phyloP scores from a whole-genome alignment of 1,284 basidiomycete species.

The Gymnopus androsaceus region DNA sequence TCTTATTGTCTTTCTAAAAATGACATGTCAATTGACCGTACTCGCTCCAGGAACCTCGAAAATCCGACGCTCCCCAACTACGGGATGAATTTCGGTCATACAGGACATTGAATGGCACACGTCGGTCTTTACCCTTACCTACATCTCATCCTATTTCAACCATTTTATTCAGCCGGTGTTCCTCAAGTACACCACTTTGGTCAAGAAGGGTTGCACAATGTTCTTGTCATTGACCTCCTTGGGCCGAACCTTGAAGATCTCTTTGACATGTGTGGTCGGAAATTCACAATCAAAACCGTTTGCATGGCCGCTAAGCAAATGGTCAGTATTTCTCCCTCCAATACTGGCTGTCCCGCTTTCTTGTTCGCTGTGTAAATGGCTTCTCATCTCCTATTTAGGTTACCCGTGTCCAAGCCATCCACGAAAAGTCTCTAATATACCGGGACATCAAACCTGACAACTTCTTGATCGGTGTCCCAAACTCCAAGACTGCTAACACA shows the following conservation, averaged over 20 bases:
- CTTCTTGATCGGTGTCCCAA: slow-evolving; percentile 95
- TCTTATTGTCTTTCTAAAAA: slow-evolving; percentile 13
- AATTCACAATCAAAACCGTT: slow-evolving; percentile 96
- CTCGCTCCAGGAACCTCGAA: slow-evolving; percentile 84
- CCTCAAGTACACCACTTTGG: slow-evolving; percentile 99
- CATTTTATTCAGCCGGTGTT: slow-evolving; percentile 70
- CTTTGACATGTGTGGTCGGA: slow-evolving; percentile 98
- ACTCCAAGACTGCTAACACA: slow-evolving; percentile 86
- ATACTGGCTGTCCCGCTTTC: neutral
- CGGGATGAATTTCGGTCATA: slow-evolving; percentile 98
- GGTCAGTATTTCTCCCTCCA: slow-evolving; percentile 60
- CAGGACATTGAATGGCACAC: slow-evolving; percentile 90
- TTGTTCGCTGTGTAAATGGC: neutral
- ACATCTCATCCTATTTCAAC: slow-evolving; percentile 18
- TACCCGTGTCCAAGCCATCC: slow-evolving; percentile 94
- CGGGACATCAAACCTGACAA: slow-evolving; percentile 99
- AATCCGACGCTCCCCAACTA: slow-evolving; percentile 96
- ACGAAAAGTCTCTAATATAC: slow-evolving; percentile 98
- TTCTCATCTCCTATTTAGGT: too few species aligned
- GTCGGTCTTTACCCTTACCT: slow-evolving; percentile 53
- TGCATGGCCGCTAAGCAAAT: slow-evolving; percentile 99
- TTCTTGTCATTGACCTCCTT: slow-evolving; percentile 93
- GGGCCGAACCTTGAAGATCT: slow-evolving; percentile 96
- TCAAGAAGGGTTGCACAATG: slow-evolving; percentile 97
- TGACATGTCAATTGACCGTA: slow-evolving; percentile 13